phyloP scores from a whole-genome alignment of 129 eudicot species.

The Ambrosia artemisiifolia region DNA sequence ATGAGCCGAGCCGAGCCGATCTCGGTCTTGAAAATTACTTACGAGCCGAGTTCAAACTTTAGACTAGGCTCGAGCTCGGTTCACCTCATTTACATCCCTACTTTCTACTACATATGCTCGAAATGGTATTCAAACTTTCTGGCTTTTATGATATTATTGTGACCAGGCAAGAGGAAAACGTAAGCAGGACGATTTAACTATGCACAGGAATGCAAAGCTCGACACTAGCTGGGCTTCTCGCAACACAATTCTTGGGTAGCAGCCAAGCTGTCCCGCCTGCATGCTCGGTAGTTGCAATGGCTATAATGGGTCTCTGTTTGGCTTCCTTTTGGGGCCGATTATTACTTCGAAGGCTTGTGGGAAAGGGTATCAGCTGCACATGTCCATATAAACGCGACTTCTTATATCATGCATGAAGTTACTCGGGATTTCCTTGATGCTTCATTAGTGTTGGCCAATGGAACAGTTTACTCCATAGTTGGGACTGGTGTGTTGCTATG shows the following conservation, averaged over 20 bases:
- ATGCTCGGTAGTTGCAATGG: slow-evolving; percentile 93
- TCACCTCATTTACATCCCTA: too few species aligned
- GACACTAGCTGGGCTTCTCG: slow-evolving; percentile 88
- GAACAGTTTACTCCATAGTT: slow-evolving; percentile 90
- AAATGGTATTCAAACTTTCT: too few species aligned
- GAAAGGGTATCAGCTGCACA: slow-evolving; percentile 82
- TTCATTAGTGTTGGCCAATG: slow-evolving; percentile 85
- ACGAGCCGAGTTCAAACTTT: too few species aligned
- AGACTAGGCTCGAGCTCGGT: too few species aligned
- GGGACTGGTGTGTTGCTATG: slow-evolving; percentile 97
- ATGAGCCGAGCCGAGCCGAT: too few species aligned
- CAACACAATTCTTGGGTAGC: slow-evolving; percentile 85
- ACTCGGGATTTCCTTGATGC: slow-evolving; percentile 88
- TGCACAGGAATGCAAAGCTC: slow-evolving; percentile 99
- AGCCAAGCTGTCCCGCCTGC: slow-evolving; percentile 93
- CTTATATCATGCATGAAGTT: slow-evolving; percentile 90
- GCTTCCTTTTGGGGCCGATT: too few species aligned
- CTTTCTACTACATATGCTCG: too few species aligned
- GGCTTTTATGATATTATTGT: background rate
- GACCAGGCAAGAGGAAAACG: slow-evolving; percentile 86
- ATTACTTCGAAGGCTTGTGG: too few species aligned
- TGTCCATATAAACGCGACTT: slow-evolving; percentile 85
- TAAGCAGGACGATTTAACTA: slow-evolving; percentile 78
- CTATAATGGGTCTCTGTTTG: too few species aligned
- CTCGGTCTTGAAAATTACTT: too few species aligned